Conservation (phyloP, 495 filamentous ascomycete genomes). For the Aspergillus egyptiacus region DNA sequence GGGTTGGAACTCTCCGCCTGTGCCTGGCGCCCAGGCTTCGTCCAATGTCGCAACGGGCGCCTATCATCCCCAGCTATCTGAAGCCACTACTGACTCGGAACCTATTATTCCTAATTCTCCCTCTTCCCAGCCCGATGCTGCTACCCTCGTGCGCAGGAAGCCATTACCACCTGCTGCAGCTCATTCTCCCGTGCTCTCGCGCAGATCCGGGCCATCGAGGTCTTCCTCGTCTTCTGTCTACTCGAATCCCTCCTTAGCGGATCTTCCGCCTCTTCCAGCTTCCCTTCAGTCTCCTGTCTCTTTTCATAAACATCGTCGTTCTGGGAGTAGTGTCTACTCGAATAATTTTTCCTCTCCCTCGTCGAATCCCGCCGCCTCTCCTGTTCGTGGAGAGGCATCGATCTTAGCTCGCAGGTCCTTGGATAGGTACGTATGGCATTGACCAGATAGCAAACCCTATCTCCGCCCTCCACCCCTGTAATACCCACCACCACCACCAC, state of each 20-base stretch:
- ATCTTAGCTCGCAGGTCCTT: conserved; percentile 34
- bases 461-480: conserved; percentile 12
- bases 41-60: conserved; percentile 11
- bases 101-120: conserved; percentile 14
- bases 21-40: conserved; percentile 21
- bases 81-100: conserved; percentile 18
- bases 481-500: no score
- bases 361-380: conserved; percentile 12
- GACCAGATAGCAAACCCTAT: conserved; percentile 16
- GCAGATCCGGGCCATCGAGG: conserved; percentile 22
- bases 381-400: conserved; percentile 29
- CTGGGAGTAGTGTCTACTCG: conserved; percentile 6
- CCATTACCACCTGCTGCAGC: conserved; percentile 32
- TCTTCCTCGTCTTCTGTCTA: conserved; percentile 17
- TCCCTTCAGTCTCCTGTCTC: conserved; percentile 19
- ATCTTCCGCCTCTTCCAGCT: conserved; percentile 14
- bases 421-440: conserved; percentile 46
- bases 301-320: conserved; percentile 12
- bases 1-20: conserved; percentile 21
- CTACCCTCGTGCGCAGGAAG: conserved; percentile 35
- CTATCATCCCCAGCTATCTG: conserved; percentile 11
- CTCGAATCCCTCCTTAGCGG: conserved; percentile 28
- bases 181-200: conserved; percentile 27
- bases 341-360: conserved; percentile 10
- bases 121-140: conserved; percentile 19